A percentile compares a stretch with the other conserved stretches of the same genome.
Evolutionary conservation across 495 filamentous ascomycete genomes (phyloP).

Genomic region (Penicillium cosmopolitanum): DNA sequence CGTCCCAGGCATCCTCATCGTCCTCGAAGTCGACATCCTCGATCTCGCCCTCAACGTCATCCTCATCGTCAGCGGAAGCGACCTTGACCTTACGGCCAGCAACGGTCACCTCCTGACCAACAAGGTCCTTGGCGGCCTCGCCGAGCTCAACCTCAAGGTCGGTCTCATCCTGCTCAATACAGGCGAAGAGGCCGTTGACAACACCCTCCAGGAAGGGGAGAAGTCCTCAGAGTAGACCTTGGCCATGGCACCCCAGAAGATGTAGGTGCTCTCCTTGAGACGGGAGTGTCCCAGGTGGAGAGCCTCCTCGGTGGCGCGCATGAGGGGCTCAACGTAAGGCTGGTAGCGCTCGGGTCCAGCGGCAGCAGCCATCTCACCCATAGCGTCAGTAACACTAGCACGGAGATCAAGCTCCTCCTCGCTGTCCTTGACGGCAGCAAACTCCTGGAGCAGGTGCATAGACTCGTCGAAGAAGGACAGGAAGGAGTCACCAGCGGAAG

Average conservation of each 20-base stretch:
- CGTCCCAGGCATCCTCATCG: constrained; percentile 83
- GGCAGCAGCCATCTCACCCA: constrained; percentile 88
- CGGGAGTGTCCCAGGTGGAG: constrained; percentile 87
- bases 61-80: constrained; percentile 59
- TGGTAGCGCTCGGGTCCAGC: constrained; percentile 87
- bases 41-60: constrained; percentile 58
- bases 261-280: constrained; percentile 92
- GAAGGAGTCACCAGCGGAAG: constrained; percentile 80
- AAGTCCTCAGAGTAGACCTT: constrained; percentile 95
- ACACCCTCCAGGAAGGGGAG: constrained; percentile 83
- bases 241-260: constrained; percentile 91
- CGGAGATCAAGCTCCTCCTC: constrained; percentile 90
- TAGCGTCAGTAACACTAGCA: constrained; percentile 84
- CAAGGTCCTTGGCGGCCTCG: constrained; percentile 75
- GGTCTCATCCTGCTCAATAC: constrained; percentile 87
- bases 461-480: constrained; percentile 85
- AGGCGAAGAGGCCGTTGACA: constrained; percentile 80
- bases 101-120: constrained; percentile 75
- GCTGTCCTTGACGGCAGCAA: constrained; percentile 82
- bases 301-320: constrained; percentile 89
- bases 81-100: constrained; percentile 85
- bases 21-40: constrained; percentile 72
- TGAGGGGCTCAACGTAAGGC: constrained; percentile 84
- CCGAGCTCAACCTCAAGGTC: constrained; percentile 80
- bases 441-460: constrained; percentile 83